Evolutionary conservation across 164 flowering plant genomes (phyloP), one percentile per base, ranked within the genome.

Genomic region (Brasenia schreberi): DNA sequence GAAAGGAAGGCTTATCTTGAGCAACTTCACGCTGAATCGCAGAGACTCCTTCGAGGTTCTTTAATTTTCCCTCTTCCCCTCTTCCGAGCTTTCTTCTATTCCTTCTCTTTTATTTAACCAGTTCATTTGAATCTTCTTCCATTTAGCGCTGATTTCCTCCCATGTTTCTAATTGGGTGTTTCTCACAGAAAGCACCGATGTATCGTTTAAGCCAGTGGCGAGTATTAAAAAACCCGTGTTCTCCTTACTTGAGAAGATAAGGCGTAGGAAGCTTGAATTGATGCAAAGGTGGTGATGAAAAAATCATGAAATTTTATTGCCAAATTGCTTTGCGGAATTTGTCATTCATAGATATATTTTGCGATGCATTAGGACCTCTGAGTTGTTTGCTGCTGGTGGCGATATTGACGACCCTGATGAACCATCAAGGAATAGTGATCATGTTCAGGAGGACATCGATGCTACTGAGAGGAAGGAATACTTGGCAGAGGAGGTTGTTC

Each of bases 21-120:
- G 7, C 81, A 80, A 62, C 87, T 87, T 69, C 91, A 81, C 61
- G 87, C 84, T 17, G 93, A 92, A 66, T 81, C 92, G 56, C 96
- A 92, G 80, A 85, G 93, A 72, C 66, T 88, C 12, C 72, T 92
- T 67, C 82, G 98, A 81, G 96, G 98, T 89, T 7, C 12, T 39
- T 9, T n/a, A 43, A n/a, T 33, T 18, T 9, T 63, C 63, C 49
- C 11, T 11, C 19, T 6, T 19, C 33, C 9, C 1, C 33, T 14
- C 49, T 66, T 9, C 1, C 17, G 0, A 12, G 53, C 9, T 60
- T 61, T 14, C 4, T 19, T 59, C 14, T 18, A 14, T n/a, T 53
- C 44, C 43, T 60, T 12, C 27, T 68, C 23, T 4, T 14, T 52
- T n/a, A n/a, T 14, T 63, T 45, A 44, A 33, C 53, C 9, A 6